These are phyloP conservation scores for Pyrenophora tritici-repentis DNA, from an alignment of 2,329 filamentous ascomycete genomes.

Conservation along the genomic window DNA sequence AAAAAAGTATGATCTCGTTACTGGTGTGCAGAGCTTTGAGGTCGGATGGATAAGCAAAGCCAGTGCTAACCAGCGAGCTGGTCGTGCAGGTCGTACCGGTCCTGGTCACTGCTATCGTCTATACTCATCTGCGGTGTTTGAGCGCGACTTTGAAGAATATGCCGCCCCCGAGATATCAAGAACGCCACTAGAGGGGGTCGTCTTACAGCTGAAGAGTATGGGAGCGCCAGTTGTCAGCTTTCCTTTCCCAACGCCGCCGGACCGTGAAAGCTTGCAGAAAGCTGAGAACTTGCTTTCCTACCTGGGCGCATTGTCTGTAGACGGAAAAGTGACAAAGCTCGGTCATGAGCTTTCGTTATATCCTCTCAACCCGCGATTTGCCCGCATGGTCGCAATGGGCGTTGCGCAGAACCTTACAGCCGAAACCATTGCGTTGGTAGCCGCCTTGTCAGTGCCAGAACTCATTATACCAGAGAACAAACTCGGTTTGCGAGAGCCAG, in stretches of 20 bases:
- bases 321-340: slow-evolving; percentile 76
- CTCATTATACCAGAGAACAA: slow-evolving; percentile 84
- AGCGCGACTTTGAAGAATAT: slow-evolving; percentile 84
- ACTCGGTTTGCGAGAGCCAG: slow-evolving; percentile 64
- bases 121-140: slow-evolving; percentile 93
- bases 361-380: slow-evolving; percentile 86
- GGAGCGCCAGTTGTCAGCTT: slow-evolving; percentile 91
- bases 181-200: slow-evolving; percentile 87
- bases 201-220: slow-evolving; percentile 94
- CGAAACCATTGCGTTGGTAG: slow-evolving; percentile 86
- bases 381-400: slow-evolving; percentile 88
- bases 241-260: slow-evolving; percentile 91
- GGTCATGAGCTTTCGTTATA: slow-evolving; percentile 86
- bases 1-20: slow-evolving; percentile 82
- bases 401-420: slow-evolving; percentile 80
- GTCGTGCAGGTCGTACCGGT: slow-evolving; percentile 92
- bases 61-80: slow-evolving; percentile 86
- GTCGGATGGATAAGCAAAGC: slow-evolving; percentile 98
- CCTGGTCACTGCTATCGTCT: slow-evolving; percentile 94
- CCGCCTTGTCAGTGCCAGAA: slow-evolving; percentile 85
- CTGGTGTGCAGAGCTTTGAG: slow-evolving; percentile 93
- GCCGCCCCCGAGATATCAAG: slow-evolving; percentile 85
- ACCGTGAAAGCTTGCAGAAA: slow-evolving; percentile 73
- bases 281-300: slow-evolving; percentile 87
- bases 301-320: slow-evolving; percentile 74